These are phyloP conservation scores for Fonsecaea nubica DNA, from an alignment of 2,329 filamentous ascomycete species.

Conservation along the genomic window DNA sequence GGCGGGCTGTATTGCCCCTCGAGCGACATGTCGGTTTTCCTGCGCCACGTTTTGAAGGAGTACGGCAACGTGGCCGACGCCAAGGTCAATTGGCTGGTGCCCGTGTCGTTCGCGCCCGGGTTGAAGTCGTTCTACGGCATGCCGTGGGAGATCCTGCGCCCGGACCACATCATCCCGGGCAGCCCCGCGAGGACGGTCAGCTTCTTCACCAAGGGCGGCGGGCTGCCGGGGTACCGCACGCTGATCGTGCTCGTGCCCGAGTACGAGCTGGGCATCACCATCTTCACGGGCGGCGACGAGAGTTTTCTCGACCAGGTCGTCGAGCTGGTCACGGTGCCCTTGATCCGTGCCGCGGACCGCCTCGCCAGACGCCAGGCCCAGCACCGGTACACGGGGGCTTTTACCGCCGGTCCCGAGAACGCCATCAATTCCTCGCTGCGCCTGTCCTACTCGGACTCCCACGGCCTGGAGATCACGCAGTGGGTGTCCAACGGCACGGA, in stretches of 20 bases:
- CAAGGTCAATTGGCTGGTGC: slow-evolving; percentile 52
- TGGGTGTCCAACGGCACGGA: slow-evolving; percentile 38
- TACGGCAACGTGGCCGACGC: slow-evolving; percentile 48
- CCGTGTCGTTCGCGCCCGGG: slow-evolving; percentile 47
- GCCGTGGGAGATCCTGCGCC: slow-evolving; percentile 57
- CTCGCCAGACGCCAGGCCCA: slow-evolving; percentile 29
- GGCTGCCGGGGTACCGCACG: slow-evolving; percentile 52
- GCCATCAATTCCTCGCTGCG: slow-evolving; percentile 33
- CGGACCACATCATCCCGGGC: slow-evolving; percentile 47
- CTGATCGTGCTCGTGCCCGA: slow-evolving; percentile 52
- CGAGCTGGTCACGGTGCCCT: slow-evolving; percentile 32
- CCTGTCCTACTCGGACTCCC: slow-evolving; percentile 31
- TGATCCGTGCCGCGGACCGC: slow-evolving; percentile 37
- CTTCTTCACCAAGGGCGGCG: slow-evolving; percentile 55
- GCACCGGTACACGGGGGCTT: slow-evolving; percentile 29
- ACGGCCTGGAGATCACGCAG: slow-evolving; percentile 33
- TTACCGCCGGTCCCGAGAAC: neutral
- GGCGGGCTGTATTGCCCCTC: slow-evolving; percentile 54
- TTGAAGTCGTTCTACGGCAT: slow-evolving; percentile 53
- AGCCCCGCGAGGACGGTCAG: slow-evolving; percentile 49
- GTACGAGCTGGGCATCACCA: slow-evolving; percentile 57
- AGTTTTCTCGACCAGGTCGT: slow-evolving; percentile 23
- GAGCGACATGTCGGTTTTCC: slow-evolving; percentile 51
- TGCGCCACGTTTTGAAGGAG: slow-evolving; percentile 52
- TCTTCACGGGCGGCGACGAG: slow-evolving; percentile 44